A percentile compares a stretch with the other conserved stretches of the same genome.
phyloP scores from a whole-genome alignment of 2,329 filamentous ascomycete species.

The Aspergillus luchuensis region DNA sequence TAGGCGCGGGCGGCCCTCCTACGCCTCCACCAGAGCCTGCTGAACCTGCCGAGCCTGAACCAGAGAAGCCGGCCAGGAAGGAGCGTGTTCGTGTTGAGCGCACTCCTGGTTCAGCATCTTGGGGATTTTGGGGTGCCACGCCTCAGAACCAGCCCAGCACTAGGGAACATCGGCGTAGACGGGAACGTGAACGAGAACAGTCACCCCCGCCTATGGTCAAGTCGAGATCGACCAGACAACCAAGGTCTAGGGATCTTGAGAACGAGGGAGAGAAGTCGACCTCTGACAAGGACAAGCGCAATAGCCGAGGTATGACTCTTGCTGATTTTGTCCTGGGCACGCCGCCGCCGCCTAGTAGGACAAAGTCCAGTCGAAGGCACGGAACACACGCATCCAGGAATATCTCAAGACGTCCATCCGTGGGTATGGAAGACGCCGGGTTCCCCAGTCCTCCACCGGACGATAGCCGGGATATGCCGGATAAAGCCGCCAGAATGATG shows the following conservation, averaged over 20 bases:
- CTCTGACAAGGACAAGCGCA: conserved; percentile 67
- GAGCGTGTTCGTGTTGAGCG: conserved; percentile 77
- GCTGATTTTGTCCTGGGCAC: conserved; percentile 67
- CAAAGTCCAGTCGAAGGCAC: conserved; percentile 67
- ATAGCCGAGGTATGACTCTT: conserved; percentile 61
- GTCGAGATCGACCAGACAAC: conserved; percentile 60
- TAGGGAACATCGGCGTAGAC: conserved; percentile 50
- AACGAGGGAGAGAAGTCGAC: conserved; percentile 63
- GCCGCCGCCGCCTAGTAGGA: conserved; percentile 59
- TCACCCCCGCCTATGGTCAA: conserved; percentile 50
- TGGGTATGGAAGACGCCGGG: conserved; percentile 64
- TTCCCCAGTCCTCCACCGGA: conserved; percentile 74
- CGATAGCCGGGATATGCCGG: conserved; percentile 63
- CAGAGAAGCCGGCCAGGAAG: conserved; percentile 65
- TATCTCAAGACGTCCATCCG: conserved; percentile 66
- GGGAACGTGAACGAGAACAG: conserved; percentile 48
- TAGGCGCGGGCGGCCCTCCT: conserved; percentile 39
- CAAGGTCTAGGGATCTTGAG: conserved; percentile 63
- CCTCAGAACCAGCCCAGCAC: conserved; percentile 51
- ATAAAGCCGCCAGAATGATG: conserved; percentile 80
- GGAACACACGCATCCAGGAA: conserved; percentile 58
- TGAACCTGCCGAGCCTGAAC: conserved; percentile 54
- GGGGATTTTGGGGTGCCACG: conserved; percentile 72
- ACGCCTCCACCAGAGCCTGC: conserved; percentile 57
- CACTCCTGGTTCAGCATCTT: conserved; percentile 65